A percentile compares a stretch with the other conserved stretches of the same genome.
Evolutionary conservation across 2,329 filamentous ascomycete species (phyloP).

Genomic region (Cladophialophora carrionii): DNA sequence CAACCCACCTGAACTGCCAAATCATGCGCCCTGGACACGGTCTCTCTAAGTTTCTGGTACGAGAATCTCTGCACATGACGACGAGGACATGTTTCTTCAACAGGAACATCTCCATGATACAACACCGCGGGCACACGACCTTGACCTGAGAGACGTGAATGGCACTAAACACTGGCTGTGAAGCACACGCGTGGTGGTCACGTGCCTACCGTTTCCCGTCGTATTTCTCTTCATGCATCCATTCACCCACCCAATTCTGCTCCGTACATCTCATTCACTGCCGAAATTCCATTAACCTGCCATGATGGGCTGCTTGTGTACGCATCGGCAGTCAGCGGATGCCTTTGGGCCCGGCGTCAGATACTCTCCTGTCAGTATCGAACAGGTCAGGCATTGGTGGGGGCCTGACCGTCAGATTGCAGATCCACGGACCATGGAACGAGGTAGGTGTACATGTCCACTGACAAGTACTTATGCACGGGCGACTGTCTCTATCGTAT

Average conservation of each 20-base stretch:
- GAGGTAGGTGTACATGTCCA: neutral
- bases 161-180: neutral
- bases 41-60: neutral
- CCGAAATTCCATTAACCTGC: neutral
- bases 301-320: neutral
- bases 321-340: neutral
- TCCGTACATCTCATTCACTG: neutral
- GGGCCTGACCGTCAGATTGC: conserved; percentile 3
- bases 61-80: neutral
- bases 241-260: neutral
- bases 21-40: too few species aligned
- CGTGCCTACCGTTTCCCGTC: too few species aligned
- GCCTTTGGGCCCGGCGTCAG: too few species aligned
- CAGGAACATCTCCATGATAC: neutral
- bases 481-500: neutral
- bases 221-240: neutral
- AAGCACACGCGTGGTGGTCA: neutral
- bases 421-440: neutral
- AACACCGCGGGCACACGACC: neutral
- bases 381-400: neutral
- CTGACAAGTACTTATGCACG: neutral
- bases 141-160: neutral
- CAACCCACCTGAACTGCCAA: too few species aligned
- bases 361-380: neutral
- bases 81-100: too few species aligned